phyloP scores from a whole-genome alignment of 371 early-diverging fungal species.

The Lichtheimia ornata region DNA sequence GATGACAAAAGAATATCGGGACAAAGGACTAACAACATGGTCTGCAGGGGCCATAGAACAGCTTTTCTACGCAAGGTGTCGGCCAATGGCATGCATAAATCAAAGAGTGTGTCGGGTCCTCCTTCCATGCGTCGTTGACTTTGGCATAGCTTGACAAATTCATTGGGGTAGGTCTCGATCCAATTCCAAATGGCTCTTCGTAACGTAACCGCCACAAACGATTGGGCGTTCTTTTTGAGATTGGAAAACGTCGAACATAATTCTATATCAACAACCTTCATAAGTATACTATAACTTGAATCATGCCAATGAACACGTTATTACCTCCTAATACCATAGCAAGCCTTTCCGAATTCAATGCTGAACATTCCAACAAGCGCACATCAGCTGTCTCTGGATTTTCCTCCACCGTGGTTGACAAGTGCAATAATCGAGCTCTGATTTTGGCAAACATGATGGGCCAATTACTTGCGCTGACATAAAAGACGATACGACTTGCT shows the following conservation, averaged over 20 bases:
- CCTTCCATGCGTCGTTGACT: slow-evolving; percentile 65
- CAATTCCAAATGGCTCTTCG: slow-evolving; percentile 85
- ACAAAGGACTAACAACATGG: slow-evolving; percentile 71
- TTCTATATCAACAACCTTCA: slow-evolving; percentile 37
- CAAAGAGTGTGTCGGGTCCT: slow-evolving; percentile 78
- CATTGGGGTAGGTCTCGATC: slow-evolving; percentile 77
- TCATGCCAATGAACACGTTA: slow-evolving; percentile 7
- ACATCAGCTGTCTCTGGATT: slow-evolving; percentile 30
- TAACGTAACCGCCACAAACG: slow-evolving; percentile 68
- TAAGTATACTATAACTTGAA: background rate
- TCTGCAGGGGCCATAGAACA: slow-evolving; percentile 80
- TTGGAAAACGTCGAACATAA: slow-evolving; percentile 61
- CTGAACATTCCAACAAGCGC: slow-evolving; percentile 34
- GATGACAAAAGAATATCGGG: slow-evolving; percentile 67
- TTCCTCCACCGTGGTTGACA: slow-evolving; percentile 24
- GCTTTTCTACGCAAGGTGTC: slow-evolving; percentile 65
- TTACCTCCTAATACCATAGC: slow-evolving; percentile 37
- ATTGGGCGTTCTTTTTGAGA: slow-evolving; percentile 67
- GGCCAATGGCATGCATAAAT: slow-evolving; percentile 64
- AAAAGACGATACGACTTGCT: slow-evolving; percentile 74
- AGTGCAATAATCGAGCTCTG: slow-evolving; percentile 27
- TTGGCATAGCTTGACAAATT: slow-evolving; percentile 71
- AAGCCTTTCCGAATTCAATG: slow-evolving; percentile 24
- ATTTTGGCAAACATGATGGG: slow-evolving; percentile 67
- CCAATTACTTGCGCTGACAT: slow-evolving; percentile 84